phyloP scores from a whole-genome alignment of 2,329 filamentous ascomycete species.

The Botrytis tulipae region DNA sequence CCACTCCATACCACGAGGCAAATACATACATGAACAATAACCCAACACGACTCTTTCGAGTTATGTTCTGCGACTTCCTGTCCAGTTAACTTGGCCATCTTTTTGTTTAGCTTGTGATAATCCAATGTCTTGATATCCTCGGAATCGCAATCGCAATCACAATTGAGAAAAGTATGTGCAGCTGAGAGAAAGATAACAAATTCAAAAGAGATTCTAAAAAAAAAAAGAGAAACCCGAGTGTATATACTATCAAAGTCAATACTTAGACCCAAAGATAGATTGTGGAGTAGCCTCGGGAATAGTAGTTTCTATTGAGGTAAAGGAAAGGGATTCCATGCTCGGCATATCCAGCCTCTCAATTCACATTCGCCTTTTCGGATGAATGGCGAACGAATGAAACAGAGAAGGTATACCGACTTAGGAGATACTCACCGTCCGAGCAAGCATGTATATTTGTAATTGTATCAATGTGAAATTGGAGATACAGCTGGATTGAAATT shows the following conservation, averaged over 20 bases:
- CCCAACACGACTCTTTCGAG: slow-evolving; percentile 82
- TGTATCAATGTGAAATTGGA: background rate
- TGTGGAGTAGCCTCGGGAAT: slow-evolving; percentile 15
- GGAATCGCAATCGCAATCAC: background rate
- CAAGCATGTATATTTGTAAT: background rate
- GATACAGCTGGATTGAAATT: background rate
- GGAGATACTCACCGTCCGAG: background rate
- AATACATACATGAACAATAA: slow-evolving; percentile 71
- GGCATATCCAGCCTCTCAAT: slow-evolving; percentile 15
- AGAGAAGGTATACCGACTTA: background rate
- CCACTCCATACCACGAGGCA: background rate
- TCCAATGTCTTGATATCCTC: background rate
- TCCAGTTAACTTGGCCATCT: slow-evolving; percentile 45
- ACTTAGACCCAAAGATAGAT: background rate
- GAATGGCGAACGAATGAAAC: slow-evolving; percentile 20
- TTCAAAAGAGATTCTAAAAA: background rate
- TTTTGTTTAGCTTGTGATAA: slow-evolving; percentile 18
- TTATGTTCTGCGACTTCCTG: slow-evolving; percentile 70
- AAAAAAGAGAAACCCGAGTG: background rate
- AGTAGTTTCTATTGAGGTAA: background rate
- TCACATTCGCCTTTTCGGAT: slow-evolving; percentile 19
- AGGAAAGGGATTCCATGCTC: background rate
- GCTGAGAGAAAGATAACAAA: background rate
- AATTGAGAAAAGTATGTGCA: background rate
- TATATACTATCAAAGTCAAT: slow-evolving; percentile 6